Evolutionary conservation across 176 grass and related monocot species (phyloP).

Genomic region (bread wheat (Triticum aestivum)): DNA sequence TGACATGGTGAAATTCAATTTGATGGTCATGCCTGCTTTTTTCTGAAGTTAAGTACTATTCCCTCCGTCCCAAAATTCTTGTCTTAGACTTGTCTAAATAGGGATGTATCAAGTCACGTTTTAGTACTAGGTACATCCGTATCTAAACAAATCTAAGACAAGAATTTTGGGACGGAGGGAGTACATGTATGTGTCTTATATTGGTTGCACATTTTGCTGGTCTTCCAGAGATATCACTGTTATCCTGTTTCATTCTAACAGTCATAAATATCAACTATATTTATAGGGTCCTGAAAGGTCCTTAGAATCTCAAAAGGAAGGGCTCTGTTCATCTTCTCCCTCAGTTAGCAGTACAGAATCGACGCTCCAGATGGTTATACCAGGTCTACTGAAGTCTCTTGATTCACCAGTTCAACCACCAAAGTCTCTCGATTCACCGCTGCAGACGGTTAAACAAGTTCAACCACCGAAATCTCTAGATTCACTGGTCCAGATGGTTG

Average conservation of each 20-base stretch:
- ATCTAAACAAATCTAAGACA: no score
- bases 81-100: no score
- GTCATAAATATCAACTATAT: background rate
- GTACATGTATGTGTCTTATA: background rate
- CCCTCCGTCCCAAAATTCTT: no score
- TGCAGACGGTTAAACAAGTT: background rate
- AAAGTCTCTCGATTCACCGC: background rate
- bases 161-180: no score
- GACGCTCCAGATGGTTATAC: background rate
- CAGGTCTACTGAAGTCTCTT: background rate
- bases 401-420: background rate
- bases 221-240: background rate
- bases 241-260: background rate
- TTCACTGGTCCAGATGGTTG: background rate
- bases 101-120: no score
- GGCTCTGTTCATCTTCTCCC: background rate
- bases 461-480: constrained; percentile 1
- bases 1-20: background rate
- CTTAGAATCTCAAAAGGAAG: background rate
- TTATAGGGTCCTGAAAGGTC: background rate
- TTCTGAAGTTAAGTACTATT: background rate
- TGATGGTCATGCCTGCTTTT: background rate
- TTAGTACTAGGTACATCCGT: no score
- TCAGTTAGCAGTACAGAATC: constrained; percentile 3
- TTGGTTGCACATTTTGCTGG: background rate